Conservation (phyloP, 768 basidiomycete genomes). For the Collybia nuda region DNA sequence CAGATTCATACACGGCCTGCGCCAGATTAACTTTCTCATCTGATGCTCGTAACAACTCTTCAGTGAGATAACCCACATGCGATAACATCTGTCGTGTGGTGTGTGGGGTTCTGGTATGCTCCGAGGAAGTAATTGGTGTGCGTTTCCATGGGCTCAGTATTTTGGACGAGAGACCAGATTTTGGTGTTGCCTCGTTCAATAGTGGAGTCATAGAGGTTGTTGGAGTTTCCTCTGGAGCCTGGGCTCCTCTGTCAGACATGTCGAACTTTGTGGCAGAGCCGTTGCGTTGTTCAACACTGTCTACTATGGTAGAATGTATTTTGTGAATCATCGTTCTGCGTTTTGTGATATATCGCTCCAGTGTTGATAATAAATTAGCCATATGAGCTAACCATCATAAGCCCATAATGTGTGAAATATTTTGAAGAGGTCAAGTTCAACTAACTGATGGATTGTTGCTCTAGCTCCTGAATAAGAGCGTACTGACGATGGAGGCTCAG, state of each 20-base stretch:
- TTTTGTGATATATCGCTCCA: slow-evolving; percentile 46
- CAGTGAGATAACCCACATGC: slow-evolving; percentile 56
- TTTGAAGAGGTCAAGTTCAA: slow-evolving; percentile 10
- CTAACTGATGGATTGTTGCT: slow-evolving; percentile 61
- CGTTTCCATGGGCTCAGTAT: no score
- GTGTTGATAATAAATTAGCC: slow-evolving; percentile 37
- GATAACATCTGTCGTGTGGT: slow-evolving; percentile 53
- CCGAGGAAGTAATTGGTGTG: slow-evolving; percentile 5
- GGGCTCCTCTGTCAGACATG: no score
- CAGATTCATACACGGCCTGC: slow-evolving; percentile 67
- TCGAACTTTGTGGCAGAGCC: no score
- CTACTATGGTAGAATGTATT: no score
- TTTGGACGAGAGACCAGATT: no score
- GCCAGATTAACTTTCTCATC: slow-evolving; percentile 82
- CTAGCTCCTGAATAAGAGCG: slow-evolving; percentile 69
- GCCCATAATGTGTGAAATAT: background rate
- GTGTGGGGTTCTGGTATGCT: slow-evolving; percentile 24
- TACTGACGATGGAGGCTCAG: slow-evolving; percentile 72
- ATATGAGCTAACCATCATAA: slow-evolving; percentile 31
- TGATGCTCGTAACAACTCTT: slow-evolving; percentile 59
- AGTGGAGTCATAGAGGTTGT: background rate
- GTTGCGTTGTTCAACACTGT: no score
- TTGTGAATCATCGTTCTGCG: slow-evolving; percentile 12
- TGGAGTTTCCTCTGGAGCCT: background rate
- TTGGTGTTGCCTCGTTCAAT: no score